Base-by-base conservation (phyloP, 2,329 filamentous ascomycete genomes). In the Stachybotrys elegans region DNA sequence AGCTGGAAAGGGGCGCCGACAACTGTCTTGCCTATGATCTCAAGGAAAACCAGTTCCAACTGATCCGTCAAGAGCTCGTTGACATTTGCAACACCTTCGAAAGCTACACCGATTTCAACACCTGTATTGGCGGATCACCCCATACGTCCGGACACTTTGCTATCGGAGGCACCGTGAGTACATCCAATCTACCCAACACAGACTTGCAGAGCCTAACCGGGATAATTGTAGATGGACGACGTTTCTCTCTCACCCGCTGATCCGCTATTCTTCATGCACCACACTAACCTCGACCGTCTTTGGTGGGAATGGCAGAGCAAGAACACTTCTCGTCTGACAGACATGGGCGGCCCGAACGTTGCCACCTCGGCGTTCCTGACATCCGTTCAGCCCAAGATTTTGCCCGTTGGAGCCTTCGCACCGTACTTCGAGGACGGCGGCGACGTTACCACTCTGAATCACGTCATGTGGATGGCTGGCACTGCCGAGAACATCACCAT, bases 271-370 rank as follows among this genome's bases (percentile, higher is more conserved):
- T 40, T 12, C n/a, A n/a, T 50, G 48, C 29, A 44, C 37, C 42
- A 31, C 47, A n/a, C n/a, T n/a, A 52, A 35, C 48, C 37, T 51
- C 25, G 50, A 49, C 34, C 39, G 32, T n/a, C 43, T 51, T 17
- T 52, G 50, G 50, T 51, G 48, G 48, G 25, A 47, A 29, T 52
- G 50, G 50, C 50, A 52, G 46, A 38, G 42, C 20, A 43, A 22
- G 13, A 43, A 50, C 22, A 42, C 50, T 17, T 29, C 42, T 2
- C 50, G 50, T 2, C 40, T 52, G 29, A 49, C 48, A 4, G 50
- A 52, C 16, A 52, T 52, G 17, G 50, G 50, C 19, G 48, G 48
- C 8, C 62, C 59, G 56, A 69, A 71, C 34, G 31, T 27, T 14
- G 14, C 46, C 5, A 25, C 25, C 16, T 31, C 22, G 8, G 43